Evolutionary conservation across 2,329 filamentous ascomycete species (phyloP), one percentile per base, ranked within the genome.

Genomic region (Delphinella strobiligena): DNA sequence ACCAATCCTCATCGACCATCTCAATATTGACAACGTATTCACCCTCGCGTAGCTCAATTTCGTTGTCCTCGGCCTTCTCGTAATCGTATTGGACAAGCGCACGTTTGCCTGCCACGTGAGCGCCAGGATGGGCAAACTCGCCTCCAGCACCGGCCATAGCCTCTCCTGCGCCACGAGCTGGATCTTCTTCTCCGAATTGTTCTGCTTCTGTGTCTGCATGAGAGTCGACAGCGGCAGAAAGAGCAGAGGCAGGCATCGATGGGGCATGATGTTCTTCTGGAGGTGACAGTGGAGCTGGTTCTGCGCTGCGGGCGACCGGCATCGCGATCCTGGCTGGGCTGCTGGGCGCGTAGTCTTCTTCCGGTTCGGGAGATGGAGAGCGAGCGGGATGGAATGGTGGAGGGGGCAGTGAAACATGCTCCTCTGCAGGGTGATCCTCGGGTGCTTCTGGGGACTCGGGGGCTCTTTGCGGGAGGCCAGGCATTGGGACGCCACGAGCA

Each of bases 1-100:
- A 98, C 91, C 91, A 98, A 58, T 98, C 89, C 37, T 93, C 82
- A 51, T 96, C 91, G 2, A 98, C 22, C 83, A 93, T 93, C 47
- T 96, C 86, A 53, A 98, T 94, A 56, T 94, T 81, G 17, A 75
- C 87, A 29, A 98, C 81, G 47, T 80, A 75, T 53, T 95, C 84
- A 46, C 88, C 88, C 62, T 98, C 91, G 18, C 75, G 71, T 14
- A 98, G 72, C 49, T 94, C 87, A 42, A 98, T 75, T 63, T 98
- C 91, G 54, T 98, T 98, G 49, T 94, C 88, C 61, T 98, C 91
- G 1, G 87, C 87, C 64, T 93, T 95, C 54, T 95, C 89, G 56
- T 98, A 98, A 58, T 98, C 91, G 58, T 91, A 98, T 54, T 91
- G 80, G 27, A 91, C 75, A 42, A 93, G 54, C 1, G 91, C 91